Evolutionary conservation across 495 filamentous ascomycete species (phyloP), one percentile per base, ranked within the genome.

Genomic region (Cenococcum geophilum): DNA sequence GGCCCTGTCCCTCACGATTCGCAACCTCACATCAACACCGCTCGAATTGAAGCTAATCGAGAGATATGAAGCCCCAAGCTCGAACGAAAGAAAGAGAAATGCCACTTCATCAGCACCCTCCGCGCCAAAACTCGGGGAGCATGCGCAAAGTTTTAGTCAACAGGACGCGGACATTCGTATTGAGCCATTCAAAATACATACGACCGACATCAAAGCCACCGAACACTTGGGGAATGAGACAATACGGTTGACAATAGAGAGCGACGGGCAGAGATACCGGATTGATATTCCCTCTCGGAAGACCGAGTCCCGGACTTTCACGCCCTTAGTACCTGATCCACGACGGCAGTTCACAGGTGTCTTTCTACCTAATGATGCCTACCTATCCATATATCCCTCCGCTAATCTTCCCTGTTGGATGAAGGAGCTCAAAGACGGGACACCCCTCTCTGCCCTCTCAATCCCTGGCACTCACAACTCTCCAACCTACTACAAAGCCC

Each of bases 391-490:
- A 51, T 88, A 87, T 76, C 91, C 85, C 40, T 86, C 80, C 37
- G 79, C 86, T 5, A 78, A 86, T 42, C 81, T 93, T 56, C 67
- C 82, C 60, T 75, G 79, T 18, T 98, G 93, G 93, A 97, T 97
- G 91, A 68, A 76, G 53, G 77, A 83, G 40, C 77, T 97, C 35
- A 77, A 76, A 48, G 82, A 89, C 66, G 77, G 82, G 25, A 84
- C 80, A 16, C 81, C 89, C 0, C 77, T 97, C 22, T 90, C 89
- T 11, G 81, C 86, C 4, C 83, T 98, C 34, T 90, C 86, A 47
- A 95, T 98, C 61, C 95, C 93, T 1, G 93, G 93, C 58, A 97
- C 93, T 0, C 93, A 98, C 80, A 98, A 98, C 75, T 88, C 86
- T 6, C 88, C 92, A 1, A 93, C 92, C 1, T 85, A 82, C 74